phyloP scores from a whole-genome alignment of 257 asterid genomes.

The Solanum chilense region DNA sequence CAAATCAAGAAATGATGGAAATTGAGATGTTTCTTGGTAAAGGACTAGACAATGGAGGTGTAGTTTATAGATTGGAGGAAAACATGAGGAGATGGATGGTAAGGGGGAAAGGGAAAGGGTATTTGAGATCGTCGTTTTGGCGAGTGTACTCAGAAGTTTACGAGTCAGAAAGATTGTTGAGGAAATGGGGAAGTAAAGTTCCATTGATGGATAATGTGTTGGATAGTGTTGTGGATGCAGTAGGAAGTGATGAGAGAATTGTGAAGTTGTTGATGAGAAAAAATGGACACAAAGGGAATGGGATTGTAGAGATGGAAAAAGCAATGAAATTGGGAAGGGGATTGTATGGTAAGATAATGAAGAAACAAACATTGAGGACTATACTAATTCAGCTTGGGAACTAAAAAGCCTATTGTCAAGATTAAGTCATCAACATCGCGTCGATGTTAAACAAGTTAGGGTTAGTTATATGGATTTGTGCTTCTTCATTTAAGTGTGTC shows the following conservation, averaged over 20 bases:
- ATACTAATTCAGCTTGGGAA: conserved; percentile 27
- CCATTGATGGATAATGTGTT: conserved; percentile 41
- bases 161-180: conserved; percentile 47
- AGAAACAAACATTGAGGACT: conserved; percentile 54
- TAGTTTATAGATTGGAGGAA: conserved; percentile 70
- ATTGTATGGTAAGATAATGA: conserved; percentile 75
- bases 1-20: conserved; percentile 52
- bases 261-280: conserved; percentile 33
- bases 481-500: not conserved
- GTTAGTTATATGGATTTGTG: not conserved
- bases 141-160: conserved; percentile 40
- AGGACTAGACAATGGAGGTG: conserved; percentile 53
- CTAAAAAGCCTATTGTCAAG: not conserved
- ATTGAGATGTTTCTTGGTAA: conserved; percentile 34
- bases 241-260: conserved; percentile 67
- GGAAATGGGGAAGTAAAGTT: conserved; percentile 68
- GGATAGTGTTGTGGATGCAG: conserved; percentile 58
- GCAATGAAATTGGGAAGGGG: conserved; percentile 66
- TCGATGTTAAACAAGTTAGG: not conserved
- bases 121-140: conserved; percentile 78
- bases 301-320: conserved; percentile 35
- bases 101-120: conserved; percentile 69
- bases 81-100: conserved; percentile 58
- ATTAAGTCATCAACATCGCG: not conserved
- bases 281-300: conserved; percentile 1